Evolutionary conservation across 495 filamentous ascomycete genomes (phyloP).

Genomic region (Apiosordaria backusii): DNA sequence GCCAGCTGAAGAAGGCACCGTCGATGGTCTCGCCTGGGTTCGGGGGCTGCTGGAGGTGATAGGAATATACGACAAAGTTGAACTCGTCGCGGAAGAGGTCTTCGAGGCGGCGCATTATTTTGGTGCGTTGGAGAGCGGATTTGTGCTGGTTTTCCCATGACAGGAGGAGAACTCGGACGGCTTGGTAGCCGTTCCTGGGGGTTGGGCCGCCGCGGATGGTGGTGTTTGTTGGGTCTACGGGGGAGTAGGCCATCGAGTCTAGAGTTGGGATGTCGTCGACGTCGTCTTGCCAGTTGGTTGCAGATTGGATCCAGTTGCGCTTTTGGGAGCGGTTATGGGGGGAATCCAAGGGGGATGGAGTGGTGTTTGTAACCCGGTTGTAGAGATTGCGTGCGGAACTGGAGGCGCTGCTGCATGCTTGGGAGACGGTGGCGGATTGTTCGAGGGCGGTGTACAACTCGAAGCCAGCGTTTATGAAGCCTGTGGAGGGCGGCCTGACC

Average conservation of each 20-base stretch:
- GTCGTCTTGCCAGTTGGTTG: background rate
- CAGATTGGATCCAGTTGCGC: background rate
- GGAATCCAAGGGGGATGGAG: background rate
- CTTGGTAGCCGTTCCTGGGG: background rate
- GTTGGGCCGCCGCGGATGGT: background rate
- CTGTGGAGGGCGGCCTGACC: background rate
- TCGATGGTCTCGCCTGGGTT: background rate
- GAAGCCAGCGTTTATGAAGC: background rate
- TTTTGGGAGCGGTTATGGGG: background rate
- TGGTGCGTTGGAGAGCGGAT: background rate
- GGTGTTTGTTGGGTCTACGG: too few species aligned
- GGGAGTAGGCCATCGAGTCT: background rate
- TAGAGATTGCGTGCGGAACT: background rate
- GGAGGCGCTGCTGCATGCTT: background rate
- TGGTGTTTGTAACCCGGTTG: background rate
- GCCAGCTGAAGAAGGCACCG: background rate
- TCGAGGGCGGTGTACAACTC: background rate
- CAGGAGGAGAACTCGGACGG: background rate
- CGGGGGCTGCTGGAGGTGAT: background rate
- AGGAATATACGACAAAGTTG: background rate
- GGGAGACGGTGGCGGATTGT: background rate
- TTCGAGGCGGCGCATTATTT: background rate
- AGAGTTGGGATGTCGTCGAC: background rate
- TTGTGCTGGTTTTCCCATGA: background rate
- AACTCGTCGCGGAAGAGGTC: background rate